Evolutionary conservation across 2,329 filamentous ascomycete genomes (phyloP), one percentile per base, ranked within the genome.

Genomic region (Blastomyces percursus): DNA sequence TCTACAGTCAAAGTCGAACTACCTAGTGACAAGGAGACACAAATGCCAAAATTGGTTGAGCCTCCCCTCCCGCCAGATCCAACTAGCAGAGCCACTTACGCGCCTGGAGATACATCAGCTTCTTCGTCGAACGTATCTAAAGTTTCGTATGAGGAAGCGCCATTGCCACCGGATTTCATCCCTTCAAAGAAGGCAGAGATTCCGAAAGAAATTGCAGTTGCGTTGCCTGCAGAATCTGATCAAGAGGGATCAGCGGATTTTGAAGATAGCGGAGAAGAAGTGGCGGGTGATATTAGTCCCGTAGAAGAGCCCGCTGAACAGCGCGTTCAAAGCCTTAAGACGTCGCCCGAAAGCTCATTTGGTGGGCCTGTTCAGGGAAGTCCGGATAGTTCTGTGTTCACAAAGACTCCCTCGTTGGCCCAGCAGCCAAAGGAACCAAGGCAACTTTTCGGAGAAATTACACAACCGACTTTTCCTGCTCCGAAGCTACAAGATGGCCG

Each of bases 31-130:
- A 66, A 68, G 30, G 64, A 65, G 2, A 72, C 73, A 11, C 70
- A 75, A 46, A 62, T 72, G 32, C 68, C 72, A 21, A 67, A 71
- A 46, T 64, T 71, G 32, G 61, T 72, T 9, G 74, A 77, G 64
- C 64, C 73, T 11, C 79, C 79, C 11, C 68, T 81, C 44, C 79
- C 79, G 4, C 79, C 79, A 19, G 78, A 80, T 50, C 66, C 79
- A 5, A 78, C 76, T n/a, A 80, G 76, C 64, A 79, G 75, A 67
- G 73, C 72, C 46, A 72, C 67, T 14, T 80, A 80, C 67, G 74
- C 74, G 9, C 73, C 78, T 32, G 78, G 78, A 5, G 79, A 81
- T 63, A 80, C 78, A n/a, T 79, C 78, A 3, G 76, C 74, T 9
- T 79, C 78, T 9, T 78, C 78, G 4, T 78, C 76, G 3, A 73